Base-by-base conservation (phyloP, 1,139 yeast species). In the Suhomyces terraborum region DNA sequence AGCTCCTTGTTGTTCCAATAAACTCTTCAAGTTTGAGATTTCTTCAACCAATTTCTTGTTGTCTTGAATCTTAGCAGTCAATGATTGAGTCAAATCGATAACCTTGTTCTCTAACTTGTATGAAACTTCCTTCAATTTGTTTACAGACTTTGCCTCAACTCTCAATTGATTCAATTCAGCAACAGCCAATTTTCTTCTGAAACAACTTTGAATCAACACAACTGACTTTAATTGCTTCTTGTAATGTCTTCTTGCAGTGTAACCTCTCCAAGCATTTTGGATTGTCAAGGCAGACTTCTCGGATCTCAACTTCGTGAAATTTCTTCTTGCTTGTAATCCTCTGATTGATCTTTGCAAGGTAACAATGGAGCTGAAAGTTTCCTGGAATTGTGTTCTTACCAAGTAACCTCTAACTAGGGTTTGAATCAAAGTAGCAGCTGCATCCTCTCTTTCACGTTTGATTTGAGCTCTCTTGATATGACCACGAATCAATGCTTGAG, bases 81-180 rank as follows among this genome's bases (percentile, higher is more conserved):
- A 73, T 8, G 84, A 79, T 61, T 91, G 96, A 1, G 96, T 89
- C 51, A 94, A 79, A 63, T 91, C 96, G 50, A 93, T 89, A 18
- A 94, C 98, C 73, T 93, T 93, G 65, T 91, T 93, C 64, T 94
- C 98, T 56, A 93, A 77, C 61, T 86, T 82, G 67, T 88, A 93
- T 55, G 95, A 88, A 29, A 88, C 95, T 61, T 93, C 96, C 64
- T 88, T 82, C 71, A 88, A 77, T 58, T 85, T 95, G 59, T 83
- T 84, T 35, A 88, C 95, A 17, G 96, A 88, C 61, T 88, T 88
- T 29, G 97, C 96, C 52, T 93, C 98, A 21, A 75, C 77, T 60
- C 80, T 85, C 59, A 88, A 72, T 46, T 73, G 67, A 47, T 72
- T 69, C 54, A 88, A 78, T 60, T 84, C 84, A 41, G 71, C 70